A percentile compares a stretch with the other conserved stretches of the same genome.
Conservation (phyloP, 2,329 filamentous ascomycete genomes). For the Podosphaera fusca region DNA sequence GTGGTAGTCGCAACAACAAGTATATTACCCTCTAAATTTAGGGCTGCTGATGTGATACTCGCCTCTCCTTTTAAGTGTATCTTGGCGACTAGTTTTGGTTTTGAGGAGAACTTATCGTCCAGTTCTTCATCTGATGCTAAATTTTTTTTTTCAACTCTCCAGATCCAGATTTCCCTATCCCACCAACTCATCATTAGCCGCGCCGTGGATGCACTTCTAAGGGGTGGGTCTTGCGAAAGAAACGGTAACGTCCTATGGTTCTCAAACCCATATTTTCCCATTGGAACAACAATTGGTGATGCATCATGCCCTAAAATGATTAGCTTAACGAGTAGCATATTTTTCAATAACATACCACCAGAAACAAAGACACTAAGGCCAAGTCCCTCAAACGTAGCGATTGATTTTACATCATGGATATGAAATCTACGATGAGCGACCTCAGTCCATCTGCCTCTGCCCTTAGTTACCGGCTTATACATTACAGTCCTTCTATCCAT, state of each 20-base stretch:
- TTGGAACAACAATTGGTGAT: conserved; percentile 56
- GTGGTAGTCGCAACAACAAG: conserved; percentile 54
- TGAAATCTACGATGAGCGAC: conserved; percentile 73
- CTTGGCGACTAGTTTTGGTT: conserved; percentile 43
- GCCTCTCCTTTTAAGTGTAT: conserved; percentile 53
- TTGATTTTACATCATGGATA: conserved; percentile 81
- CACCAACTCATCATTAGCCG: conserved; percentile 78
- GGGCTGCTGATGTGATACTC: conserved; percentile 52
- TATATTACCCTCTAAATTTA: conserved; percentile 48
- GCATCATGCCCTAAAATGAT: conserved; percentile 52
- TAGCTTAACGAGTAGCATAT: conserved; percentile 11
- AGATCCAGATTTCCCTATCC: conserved; percentile 70
- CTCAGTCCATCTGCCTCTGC: conserved; percentile 54
- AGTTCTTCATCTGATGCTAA: conserved; percentile 13
- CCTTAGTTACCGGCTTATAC: conserved; percentile 43
- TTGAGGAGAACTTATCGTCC: conserved; percentile 20
- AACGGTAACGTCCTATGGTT: conserved; percentile 63
- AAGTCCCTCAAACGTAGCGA: conserved; percentile 71
- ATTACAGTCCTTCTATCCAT: conserved; percentile 75
- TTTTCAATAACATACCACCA: conserved; percentile 38
- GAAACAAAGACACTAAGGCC: conserved; percentile 73
- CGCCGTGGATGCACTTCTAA: conserved; percentile 48
- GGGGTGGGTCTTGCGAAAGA: conserved; percentile 54
- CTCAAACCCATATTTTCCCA: conserved; percentile 55
- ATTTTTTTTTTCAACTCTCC: conserved; percentile 28